Conservation (phyloP, 2,329 filamentous ascomycete genomes). For the Stachybotrys chlorohalonatus region DNA sequence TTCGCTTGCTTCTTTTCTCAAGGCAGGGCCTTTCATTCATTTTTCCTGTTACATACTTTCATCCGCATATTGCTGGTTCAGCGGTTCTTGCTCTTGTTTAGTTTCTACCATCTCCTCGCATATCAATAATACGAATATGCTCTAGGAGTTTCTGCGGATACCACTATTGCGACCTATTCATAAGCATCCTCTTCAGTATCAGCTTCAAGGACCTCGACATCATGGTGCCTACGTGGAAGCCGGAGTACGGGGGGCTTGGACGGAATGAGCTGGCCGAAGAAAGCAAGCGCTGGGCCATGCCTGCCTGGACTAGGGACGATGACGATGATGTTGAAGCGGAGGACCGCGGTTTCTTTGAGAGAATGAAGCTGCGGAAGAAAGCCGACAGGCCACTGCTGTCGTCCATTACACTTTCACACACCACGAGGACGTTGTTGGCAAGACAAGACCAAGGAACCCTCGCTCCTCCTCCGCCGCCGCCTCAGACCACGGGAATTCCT, state of each 20-base stretch:
- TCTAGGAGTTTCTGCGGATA: background rate
- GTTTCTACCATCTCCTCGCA: background rate
- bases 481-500: background rate
- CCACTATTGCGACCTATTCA: background rate
- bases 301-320: conserved; percentile 18
- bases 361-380: background rate
- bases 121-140: background rate
- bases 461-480: background rate
- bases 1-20: background rate
- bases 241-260: background rate
- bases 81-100: background rate
- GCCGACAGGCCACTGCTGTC: background rate
- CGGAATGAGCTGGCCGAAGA: background rate
- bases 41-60: background rate
- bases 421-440: background rate
- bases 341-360: background rate
- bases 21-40: background rate
- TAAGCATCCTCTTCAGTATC: background rate
- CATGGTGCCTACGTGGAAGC: background rate
- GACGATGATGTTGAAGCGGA: conserved; percentile 2
- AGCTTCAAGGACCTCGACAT: background rate
- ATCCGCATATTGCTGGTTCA: background rate
- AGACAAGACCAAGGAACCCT: background rate
- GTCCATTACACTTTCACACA: background rate
- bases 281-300: background rate